phyloP scores from a whole-genome alignment of 306 rosid genomes.

The Castanea crenata region DNA sequence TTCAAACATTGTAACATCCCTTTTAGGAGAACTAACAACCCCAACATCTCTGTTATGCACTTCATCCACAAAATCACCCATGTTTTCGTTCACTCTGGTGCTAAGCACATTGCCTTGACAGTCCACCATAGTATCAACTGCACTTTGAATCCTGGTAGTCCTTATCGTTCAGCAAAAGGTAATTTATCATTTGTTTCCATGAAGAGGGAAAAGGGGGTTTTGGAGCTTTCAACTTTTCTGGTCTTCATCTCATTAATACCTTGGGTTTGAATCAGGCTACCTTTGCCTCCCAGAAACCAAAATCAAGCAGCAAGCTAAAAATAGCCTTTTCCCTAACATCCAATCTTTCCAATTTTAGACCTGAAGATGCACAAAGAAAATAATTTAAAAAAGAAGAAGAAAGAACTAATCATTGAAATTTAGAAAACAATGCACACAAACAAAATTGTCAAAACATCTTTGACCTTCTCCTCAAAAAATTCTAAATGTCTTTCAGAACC shows the following conservation, averaged over 20 bases:
- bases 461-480: not conserved
- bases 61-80: conserved; percentile 39
- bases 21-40: conserved; percentile 31
- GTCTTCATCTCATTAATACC: no score
- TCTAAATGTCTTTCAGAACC: not conserved
- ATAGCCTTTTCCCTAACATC: not conserved
- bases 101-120: conserved; percentile 24
- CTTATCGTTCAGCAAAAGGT: conserved; percentile 10
- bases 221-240: no score
- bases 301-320: no score
- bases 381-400: not conserved
- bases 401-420: not conserved
- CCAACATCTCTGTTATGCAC: conserved; percentile 35
- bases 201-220: not conserved
- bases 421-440: not conserved
- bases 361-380: not conserved
- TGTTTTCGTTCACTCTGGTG: conserved; percentile 11
- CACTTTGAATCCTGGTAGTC: conserved; percentile 15
- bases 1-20: conserved; percentile 35
- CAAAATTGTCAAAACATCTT: not conserved
- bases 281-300: no score
- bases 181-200: not conserved
- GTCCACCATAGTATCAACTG: conserved; percentile 22
- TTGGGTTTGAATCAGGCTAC: no score
- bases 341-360: not conserved